These are phyloP conservation scores for Eimeria mitis DNA, from an alignment of 169 alveolate genomes.

Conservation along the genomic window DNA sequence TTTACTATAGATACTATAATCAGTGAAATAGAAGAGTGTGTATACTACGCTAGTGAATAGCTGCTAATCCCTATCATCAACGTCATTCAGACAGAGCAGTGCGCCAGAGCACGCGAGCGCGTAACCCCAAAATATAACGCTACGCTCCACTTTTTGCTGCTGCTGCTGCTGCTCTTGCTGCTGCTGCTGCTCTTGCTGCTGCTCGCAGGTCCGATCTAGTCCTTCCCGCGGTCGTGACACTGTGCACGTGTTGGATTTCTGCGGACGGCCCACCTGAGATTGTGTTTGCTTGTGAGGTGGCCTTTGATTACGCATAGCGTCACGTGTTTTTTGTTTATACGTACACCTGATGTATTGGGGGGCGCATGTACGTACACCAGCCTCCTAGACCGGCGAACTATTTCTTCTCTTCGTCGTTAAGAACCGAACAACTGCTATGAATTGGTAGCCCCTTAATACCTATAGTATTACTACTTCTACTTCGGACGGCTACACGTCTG, in stretches of 20 bases:
- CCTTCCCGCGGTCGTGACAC: slow-evolving; percentile 78
- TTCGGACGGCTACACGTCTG: neutral
- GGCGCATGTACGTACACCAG: neutral
- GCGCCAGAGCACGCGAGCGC: neutral
- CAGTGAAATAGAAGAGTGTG: neutral
- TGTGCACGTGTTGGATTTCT: slow-evolving; percentile 68
- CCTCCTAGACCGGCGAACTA: neutral
- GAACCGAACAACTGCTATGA: slow-evolving; percentile 3
- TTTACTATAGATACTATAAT: neutral
- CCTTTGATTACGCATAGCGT: neutral
- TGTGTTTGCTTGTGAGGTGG: neutral
- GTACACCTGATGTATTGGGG: neutral
- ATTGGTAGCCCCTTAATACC: neutral
- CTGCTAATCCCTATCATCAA: no score
- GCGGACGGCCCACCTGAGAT: slow-evolving; percentile 31
- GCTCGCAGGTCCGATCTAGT: slow-evolving; percentile 72
- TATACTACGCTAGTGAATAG: no score
- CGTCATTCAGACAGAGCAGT: neutral
- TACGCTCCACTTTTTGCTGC: neutral
- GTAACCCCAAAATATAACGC: neutral
- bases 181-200: neutral
- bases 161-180: neutral
- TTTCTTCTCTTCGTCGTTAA: neutral
- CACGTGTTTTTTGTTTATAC: neutral
- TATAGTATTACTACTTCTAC: neutral